Evolutionary conservation across 2,329 filamentous ascomycete genomes (phyloP), one percentile per base, ranked within the genome.

Genomic region (Epichloe sibirici): DNA sequence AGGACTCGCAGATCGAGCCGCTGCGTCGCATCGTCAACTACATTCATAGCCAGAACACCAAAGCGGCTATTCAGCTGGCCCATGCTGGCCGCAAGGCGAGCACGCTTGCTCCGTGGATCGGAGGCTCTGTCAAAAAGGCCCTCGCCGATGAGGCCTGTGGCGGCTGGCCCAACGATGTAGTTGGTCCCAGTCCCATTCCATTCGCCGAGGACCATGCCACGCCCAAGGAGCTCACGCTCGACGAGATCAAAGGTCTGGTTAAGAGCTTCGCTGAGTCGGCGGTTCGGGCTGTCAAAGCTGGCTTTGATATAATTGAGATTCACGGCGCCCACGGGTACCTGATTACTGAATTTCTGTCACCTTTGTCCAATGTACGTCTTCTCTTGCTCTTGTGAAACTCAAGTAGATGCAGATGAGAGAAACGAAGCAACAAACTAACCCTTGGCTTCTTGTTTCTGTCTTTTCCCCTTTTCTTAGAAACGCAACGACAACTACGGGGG

Each of bases 31-130:
- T 90, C 46, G 79, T 83, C 39, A 87, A 94, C 55, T 94, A 90
- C 56, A 80, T 85, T 2, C 89, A 94, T 71, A 81, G 78, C 31
- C 90, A 95, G 67, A 78, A 76, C 63, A 82, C 88, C 62, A 81
- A 85, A 57, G 81, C 88, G 49, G 88, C 79, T 48, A 83, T 95
- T 55, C 90, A 95, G 71, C 75, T 95, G 3, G 87, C 73, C 1
- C 90, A 95, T 62, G 89, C 88, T 0, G 90, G 90, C 2, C 74
- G 83, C 51, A 86, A 87, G 66, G 82, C 77, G 2, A 78, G 73
- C 64, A 79, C 73, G 2, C 62, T 81, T 21, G 73, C 81, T 0
- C 79, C 80, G 0, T 91, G 85, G 85, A 67, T 88, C 74, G 61
- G 59, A 21, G 63, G 61, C 23, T 31, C 28, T 31, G 28, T 31